phyloP scores from a whole-genome alignment of 768 basidiomycete genomes.

The Arthromyces matolae region DNA sequence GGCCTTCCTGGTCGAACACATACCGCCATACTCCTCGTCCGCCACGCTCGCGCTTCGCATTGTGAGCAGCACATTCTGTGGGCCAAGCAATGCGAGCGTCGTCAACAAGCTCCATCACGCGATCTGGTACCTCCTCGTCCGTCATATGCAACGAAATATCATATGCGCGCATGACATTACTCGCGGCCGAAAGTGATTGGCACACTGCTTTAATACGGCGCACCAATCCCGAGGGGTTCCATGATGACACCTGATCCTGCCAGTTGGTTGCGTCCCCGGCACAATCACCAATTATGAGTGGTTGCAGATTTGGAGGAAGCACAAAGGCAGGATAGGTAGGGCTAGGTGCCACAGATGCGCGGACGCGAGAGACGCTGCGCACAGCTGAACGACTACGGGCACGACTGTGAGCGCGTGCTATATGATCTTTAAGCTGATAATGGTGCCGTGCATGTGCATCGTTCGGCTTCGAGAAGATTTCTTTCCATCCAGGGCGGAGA shows the following conservation, averaged over 20 bases:
- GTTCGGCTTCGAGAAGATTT: conserved; percentile 35
- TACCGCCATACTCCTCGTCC: conserved; percentile 74
- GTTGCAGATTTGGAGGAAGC: conserved; percentile 43
- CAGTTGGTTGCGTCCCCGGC: conserved; percentile 62
- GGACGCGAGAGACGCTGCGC: conserved; percentile 12
- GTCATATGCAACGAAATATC: conserved; percentile 62
- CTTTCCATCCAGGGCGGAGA: conserved; percentile 59
- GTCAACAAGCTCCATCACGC: conserved; percentile 69
- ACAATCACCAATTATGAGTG: conserved; percentile 74
- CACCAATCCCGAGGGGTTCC: conserved; percentile 59
- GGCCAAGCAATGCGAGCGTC: conserved; percentile 78
- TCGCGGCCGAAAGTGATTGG: conserved; percentile 62
- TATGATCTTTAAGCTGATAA: conserved; percentile 24
- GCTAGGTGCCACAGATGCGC: conserved; percentile 21
- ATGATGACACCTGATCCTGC: conserved; percentile 55
- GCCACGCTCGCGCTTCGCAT: conserved; percentile 45
- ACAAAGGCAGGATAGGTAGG: conserved; percentile 21
- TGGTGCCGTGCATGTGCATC: conserved; percentile 25
- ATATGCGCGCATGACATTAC: conserved; percentile 61
- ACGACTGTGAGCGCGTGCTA: conserved; percentile 20
- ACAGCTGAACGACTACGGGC: conserved; percentile 19
- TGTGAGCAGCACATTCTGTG: conserved; percentile 57
- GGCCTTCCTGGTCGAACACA: conserved; percentile 79
- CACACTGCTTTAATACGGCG: conserved; percentile 72
- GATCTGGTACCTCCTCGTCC: conserved; percentile 63